Evolutionary conservation across 768 basidiomycete species (phyloP).

Genomic region (Polyporus arcularius): DNA sequence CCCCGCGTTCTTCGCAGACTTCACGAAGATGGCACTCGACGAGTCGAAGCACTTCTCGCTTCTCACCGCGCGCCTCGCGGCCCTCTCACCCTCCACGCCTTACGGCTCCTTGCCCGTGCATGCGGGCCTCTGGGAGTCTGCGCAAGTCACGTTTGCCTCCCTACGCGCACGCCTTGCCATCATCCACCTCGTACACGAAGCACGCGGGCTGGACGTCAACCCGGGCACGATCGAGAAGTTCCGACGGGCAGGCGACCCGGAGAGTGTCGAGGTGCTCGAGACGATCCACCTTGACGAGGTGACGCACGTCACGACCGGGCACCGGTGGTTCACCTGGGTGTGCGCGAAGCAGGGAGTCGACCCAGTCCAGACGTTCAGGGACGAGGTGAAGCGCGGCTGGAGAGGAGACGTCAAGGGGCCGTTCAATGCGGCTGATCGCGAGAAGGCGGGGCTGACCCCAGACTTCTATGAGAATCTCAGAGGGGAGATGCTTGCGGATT

Average conservation of each 20-base stretch:
- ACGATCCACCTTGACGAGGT: conserved; percentile 81
- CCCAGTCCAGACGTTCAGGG: conserved; percentile 66
- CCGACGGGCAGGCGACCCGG: conserved; percentile 60
- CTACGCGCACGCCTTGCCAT: conserved; percentile 75
- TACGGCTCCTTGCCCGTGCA: conserved; percentile 76
- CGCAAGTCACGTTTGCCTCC: conserved; percentile 63
- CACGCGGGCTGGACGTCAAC: conserved; percentile 82
- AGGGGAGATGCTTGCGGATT: conserved; percentile 50
- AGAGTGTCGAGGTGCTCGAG: conserved; percentile 68
- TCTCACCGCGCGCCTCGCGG: conserved; percentile 59
- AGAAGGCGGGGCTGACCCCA: conserved; percentile 68
- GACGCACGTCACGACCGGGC: conserved; percentile 79
- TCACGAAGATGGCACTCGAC: conserved; percentile 82
- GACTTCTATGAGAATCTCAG: conserved; percentile 73
- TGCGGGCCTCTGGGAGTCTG: conserved; percentile 80
- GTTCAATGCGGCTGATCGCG: conserved; percentile 76
- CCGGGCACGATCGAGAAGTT: conserved; percentile 78
- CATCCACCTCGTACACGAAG: conserved; percentile 86
- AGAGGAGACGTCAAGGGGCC: conserved; percentile 75
- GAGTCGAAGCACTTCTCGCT: conserved; percentile 86
- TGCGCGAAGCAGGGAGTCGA: conserved; percentile 58
- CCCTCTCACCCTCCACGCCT: conserved; percentile 62
- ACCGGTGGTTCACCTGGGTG: conserved; percentile 82
- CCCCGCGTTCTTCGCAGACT: conserved; percentile 77
- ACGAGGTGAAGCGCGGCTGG: conserved; percentile 71